phyloP scores from a whole-genome alignment of 352 stramenopile genomes.

The Phytophthora tentaculata region DNA sequence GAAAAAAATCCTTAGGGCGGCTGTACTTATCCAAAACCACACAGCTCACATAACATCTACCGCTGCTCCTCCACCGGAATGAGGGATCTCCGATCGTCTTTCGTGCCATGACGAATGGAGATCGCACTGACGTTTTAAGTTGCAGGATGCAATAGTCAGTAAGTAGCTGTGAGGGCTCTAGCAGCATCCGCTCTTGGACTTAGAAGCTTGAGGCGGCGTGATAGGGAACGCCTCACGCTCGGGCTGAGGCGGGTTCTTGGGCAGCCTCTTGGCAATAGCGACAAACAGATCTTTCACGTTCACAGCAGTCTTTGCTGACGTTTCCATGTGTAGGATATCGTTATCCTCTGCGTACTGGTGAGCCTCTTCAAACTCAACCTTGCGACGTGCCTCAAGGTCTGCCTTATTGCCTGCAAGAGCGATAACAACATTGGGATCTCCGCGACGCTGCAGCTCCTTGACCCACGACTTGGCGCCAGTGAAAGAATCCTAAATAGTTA shows the following conservation, averaged over 20 bases:
- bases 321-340: slow-evolving; percentile 99
- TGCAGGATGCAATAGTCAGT: slow-evolving; percentile 32
- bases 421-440: slow-evolving; percentile 98
- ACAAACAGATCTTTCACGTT: slow-evolving; percentile 99
- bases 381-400: slow-evolving; percentile 96
- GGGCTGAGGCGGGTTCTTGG: slow-evolving; percentile 83
- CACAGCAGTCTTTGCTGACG: slow-evolving; percentile 98
- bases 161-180: slow-evolving; percentile 46
- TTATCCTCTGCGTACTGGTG: slow-evolving; percentile 99
- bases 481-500: slow-evolving; percentile 90
- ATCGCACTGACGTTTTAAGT: slow-evolving; percentile 34
- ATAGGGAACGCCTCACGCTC: slow-evolving; percentile 88
- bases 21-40: slow-evolving; percentile 21
- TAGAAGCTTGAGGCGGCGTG: slow-evolving; percentile 75
- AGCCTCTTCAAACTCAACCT: slow-evolving; percentile 97
- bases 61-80: slow-evolving; percentile 24
- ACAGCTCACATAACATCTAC: slow-evolving; percentile 49
- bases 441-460: slow-evolving; percentile 99
- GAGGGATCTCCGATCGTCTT: slow-evolving; percentile 20
- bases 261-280: slow-evolving; percentile 92
- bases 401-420: slow-evolving; percentile 98
- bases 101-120: slow-evolving; percentile 27
- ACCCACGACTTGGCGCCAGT: slow-evolving; percentile 99
- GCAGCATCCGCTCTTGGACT: slow-evolving; percentile 83
- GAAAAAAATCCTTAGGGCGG: neutral